A percentile compares a stretch with the other conserved stretches of the same genome.
Evolutionary conservation across 2,329 filamentous ascomycete species (phyloP).

Genomic region (Claviceps citrina): DNA sequence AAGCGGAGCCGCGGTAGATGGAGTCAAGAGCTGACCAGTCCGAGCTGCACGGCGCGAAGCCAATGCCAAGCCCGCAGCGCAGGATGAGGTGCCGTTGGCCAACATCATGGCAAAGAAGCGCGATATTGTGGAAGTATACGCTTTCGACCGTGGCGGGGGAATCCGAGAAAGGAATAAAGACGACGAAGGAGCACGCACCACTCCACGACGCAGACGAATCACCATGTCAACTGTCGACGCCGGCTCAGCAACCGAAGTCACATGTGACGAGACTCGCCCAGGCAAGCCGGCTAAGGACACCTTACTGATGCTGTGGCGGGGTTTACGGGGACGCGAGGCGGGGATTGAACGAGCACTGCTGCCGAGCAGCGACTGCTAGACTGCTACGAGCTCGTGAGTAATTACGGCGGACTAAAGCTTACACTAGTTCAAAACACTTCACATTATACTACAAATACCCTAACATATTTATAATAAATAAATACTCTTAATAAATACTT

Average conservation of each 20-base stretch:
- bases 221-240: too few species aligned
- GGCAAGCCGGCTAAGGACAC: background rate
- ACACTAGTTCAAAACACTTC: too few species aligned
- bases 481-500: too few species aligned
- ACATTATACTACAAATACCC: too few species aligned
- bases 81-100: background rate
- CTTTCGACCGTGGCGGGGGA: background rate
- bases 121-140: too few species aligned
- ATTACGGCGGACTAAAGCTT: too few species aligned
- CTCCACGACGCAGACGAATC: slow-evolving; percentile 2
- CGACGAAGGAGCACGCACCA: background rate
- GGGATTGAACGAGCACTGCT: background rate
- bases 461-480: too few species aligned
- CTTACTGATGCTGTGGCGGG: background rate
- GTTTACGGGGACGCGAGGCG: background rate
- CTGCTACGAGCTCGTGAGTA: too few species aligned
- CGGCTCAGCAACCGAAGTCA: background rate
- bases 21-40: background rate
- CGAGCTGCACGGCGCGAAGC: slow-evolving; percentile 2
- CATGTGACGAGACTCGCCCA: slow-evolving; percentile 5
- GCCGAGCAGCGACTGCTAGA: too few species aligned
- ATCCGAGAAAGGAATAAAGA: too few species aligned
- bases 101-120: slow-evolving; percentile 1
- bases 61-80: background rate
- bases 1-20: slow-evolving; percentile 1